Percentiles rank a stretch among this genome's conserved stretches.
These are phyloP conservation scores for Nemophila menziesii DNA, from an alignment of 257 asterid species.

Conservation along the genomic window DNA sequence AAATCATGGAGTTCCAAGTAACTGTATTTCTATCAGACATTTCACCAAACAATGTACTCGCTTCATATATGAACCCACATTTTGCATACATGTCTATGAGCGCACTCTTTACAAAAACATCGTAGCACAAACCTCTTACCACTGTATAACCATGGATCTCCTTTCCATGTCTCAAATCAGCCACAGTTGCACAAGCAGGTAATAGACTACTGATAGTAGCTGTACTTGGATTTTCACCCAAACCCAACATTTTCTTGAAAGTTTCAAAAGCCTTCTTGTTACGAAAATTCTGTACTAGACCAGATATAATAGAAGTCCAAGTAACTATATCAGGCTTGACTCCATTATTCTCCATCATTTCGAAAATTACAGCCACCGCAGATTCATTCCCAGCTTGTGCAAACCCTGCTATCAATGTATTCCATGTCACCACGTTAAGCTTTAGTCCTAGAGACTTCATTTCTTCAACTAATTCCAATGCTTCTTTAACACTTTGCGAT, in stretches of 20 bases:
- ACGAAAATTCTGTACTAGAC: slow-evolving; percentile 46
- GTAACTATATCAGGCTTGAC: slow-evolving; percentile 52
- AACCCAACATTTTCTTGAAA: slow-evolving; percentile 36
- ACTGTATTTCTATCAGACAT: slow-evolving; percentile 33
- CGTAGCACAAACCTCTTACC: slow-evolving; percentile 33
- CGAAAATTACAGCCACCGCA: slow-evolving; percentile 28
- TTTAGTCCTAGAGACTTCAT: slow-evolving; percentile 27
- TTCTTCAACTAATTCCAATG: slow-evolving; percentile 30
- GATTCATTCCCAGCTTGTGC: slow-evolving; percentile 35
- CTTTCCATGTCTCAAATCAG: slow-evolving; percentile 46
- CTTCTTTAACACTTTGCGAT: slow-evolving; percentile 23
- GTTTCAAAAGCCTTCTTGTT: slow-evolving; percentile 28
- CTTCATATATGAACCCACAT: slow-evolving; percentile 46
- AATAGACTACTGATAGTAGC: slow-evolving; percentile 48
- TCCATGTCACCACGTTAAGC: slow-evolving; percentile 56
- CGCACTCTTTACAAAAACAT: slow-evolving; percentile 45
- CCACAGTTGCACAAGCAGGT: slow-evolving; percentile 47
- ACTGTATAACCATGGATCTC: slow-evolving; percentile 54
- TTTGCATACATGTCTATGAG: slow-evolving; percentile 69
- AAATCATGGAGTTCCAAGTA: slow-evolving; percentile 74
- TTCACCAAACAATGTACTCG: slow-evolving; percentile 28
- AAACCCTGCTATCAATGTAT: slow-evolving; percentile 58
- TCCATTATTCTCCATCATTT: slow-evolving; percentile 27
- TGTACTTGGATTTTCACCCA: slow-evolving; percentile 35
- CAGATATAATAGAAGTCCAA: slow-evolving; percentile 65